These are phyloP conservation scores for Ceratobasidium sp. DNA, from an alignment of 1,284 basidiomycete species.

Conservation along the genomic window DNA sequence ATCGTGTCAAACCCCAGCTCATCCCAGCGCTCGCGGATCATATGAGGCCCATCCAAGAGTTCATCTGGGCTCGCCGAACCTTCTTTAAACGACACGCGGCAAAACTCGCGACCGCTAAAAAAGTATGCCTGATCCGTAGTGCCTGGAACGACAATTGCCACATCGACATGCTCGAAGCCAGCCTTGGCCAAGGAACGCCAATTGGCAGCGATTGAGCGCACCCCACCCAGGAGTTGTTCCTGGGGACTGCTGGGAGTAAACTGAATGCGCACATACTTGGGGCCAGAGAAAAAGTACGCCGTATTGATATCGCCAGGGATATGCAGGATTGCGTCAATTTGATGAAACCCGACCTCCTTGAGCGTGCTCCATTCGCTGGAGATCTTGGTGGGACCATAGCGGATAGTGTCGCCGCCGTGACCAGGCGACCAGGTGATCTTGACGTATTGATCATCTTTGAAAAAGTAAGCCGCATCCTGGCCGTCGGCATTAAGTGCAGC, in stretches of 20 bases:
- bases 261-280: conserved; percentile 14
- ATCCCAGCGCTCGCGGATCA: not conserved
- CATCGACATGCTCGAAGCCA: conserved; percentile 10
- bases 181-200: conserved; percentile 6
- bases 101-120: conserved; percentile 1
- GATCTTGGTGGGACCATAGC: not conserved
- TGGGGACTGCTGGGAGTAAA: conserved; percentile 6
- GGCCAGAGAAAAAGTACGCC: conserved; percentile 18
- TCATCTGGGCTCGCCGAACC: not conserved
- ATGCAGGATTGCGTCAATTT: conserved; percentile 6
- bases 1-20: not conserved
- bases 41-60: conserved; percentile 3
- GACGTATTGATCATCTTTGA: not conserved
- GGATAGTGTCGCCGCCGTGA: not conserved
- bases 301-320: not conserved
- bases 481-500: not conserved
- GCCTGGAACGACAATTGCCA: conserved; percentile 11
- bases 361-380: not conserved
- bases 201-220: not conserved
- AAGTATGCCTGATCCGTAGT: conserved; percentile 11
- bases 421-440: conserved; percentile 16
- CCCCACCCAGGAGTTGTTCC: not conserved
- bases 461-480: not conserved
- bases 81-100: conserved; percentile 14
- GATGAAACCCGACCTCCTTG: not conserved